phyloP scores from a whole-genome alignment of 306 rosid genomes.

The Vicia faba region DNA sequence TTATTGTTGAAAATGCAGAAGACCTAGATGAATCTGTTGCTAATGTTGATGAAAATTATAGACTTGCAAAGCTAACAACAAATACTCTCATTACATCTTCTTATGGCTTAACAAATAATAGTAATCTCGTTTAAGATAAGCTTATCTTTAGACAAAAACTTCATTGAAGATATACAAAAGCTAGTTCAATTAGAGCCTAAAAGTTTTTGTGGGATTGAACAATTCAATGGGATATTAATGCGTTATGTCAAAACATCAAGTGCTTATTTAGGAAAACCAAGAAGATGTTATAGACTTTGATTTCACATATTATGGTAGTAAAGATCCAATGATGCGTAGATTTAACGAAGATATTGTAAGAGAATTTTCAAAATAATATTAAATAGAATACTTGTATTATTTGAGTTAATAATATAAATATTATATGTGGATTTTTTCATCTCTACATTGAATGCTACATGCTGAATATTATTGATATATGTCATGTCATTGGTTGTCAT shows the following conservation, averaged over 20 bases:
- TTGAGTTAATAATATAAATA: too few relatives aligned
- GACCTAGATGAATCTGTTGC: slow-evolving; percentile 54
- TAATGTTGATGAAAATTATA: slow-evolving; percentile 62
- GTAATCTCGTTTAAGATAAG: slow-evolving; percentile 58
- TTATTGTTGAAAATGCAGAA: slow-evolving; percentile 44
- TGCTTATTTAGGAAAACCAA: slow-evolving; percentile 67
- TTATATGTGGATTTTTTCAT: too few relatives aligned
- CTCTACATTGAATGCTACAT: too few relatives aligned
- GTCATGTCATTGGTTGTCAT: too few relatives aligned
- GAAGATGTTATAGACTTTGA: slow-evolving; percentile 68
- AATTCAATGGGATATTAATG: slow-evolving; percentile 71
- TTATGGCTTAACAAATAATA: slow-evolving; percentile 73
- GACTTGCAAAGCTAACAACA: slow-evolving; percentile 42
- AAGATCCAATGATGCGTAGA: slow-evolving; percentile 64
- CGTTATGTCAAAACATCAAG: slow-evolving; percentile 73
- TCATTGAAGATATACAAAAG: slow-evolving; percentile 66
- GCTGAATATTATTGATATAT: too few relatives aligned
- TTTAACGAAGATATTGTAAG: slow-evolving; percentile 62
- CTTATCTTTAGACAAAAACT: slow-evolving; percentile 44
- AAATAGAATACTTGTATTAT: too few relatives aligned
- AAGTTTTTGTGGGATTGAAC: slow-evolving; percentile 65
- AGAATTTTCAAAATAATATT: too few relatives aligned
- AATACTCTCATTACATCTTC: slow-evolving; percentile 40
- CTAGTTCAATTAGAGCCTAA: slow-evolving; percentile 56
- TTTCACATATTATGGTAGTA: slow-evolving; percentile 62